These are phyloP conservation scores for Annulohypoxylon truncatum DNA, from an alignment of 2,329 filamentous ascomycete species.

Conservation along the genomic window DNA sequence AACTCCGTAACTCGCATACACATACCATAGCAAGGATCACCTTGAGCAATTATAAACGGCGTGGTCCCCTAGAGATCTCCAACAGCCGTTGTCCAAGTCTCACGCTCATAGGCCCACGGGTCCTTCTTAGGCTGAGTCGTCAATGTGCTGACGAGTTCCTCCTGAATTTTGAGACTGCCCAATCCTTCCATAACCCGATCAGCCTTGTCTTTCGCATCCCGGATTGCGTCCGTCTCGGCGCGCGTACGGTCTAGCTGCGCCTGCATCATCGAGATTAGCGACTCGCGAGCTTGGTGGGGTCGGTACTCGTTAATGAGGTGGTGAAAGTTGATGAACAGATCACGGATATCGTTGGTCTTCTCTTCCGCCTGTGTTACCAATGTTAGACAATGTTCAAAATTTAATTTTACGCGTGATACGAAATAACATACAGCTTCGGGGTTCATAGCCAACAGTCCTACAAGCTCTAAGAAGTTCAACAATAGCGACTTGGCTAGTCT, in stretches of 20 bases:
- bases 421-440: conserved; percentile 62
- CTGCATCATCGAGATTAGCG: conserved; percentile 70
- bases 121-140: conserved; percentile 21
- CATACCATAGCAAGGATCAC: background rate
- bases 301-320: conserved; percentile 86
- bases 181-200: conserved; percentile 78
- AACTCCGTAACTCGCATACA: background rate
- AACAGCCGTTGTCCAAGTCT: conserved; percentile 42
- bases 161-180: conserved; percentile 60
- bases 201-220: conserved; percentile 76
- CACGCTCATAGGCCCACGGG: conserved; percentile 21
- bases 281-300: conserved; percentile 80
- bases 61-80: conserved; percentile 34
- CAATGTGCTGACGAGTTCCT: conserved; percentile 30
- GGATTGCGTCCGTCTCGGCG: conserved; percentile 80
- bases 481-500: conserved; percentile 85
- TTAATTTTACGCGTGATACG: background rate
- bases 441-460: conserved; percentile 75
- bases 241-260: conserved; percentile 75
- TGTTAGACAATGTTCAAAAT: conserved; percentile 8
- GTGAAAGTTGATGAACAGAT: conserved; percentile 89
- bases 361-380: conserved; percentile 63
- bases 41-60: background rate
- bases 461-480: conserved; percentile 87
- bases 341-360: conserved; percentile 83